Evolutionary conservation across 306 rosid species (phyloP), one percentile per base, ranked within the genome.

Genomic region (Inga oerstediana): DNA sequence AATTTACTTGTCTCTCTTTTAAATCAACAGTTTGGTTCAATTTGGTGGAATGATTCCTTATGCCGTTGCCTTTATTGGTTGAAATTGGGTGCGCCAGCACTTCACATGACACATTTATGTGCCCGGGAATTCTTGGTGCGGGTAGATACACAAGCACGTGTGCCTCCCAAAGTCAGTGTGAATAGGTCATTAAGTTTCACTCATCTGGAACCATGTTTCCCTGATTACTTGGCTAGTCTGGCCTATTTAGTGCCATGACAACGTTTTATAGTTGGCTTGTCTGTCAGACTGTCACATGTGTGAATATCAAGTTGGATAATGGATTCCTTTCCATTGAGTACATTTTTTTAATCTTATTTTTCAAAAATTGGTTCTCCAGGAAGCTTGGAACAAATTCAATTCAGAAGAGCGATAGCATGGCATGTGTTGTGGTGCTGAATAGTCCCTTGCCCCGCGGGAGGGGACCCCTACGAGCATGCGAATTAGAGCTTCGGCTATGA

Each of bases 321-420:
- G 44, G 43, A 49, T 78, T 24, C 32, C 64, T 52, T 66, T 17
- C 20, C 79, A n/a, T 59, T 64, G 65, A 74, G 30, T 71, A 24
- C 67, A 32, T 61, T 32, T 59, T 75, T 78, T 54, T 5, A 39
- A 37, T 32, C 64, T 64, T 0, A 27, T 27, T 59, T 27, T 10
- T 17, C 51, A 11, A 62, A 44, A 27, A 49, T 45, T 74, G 68
- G 16, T 51, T 72, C 77, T 82, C 73, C 89, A 95, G 99, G 99
- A 95, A 87, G 99, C 98, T 70, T 95, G 99, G 99, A 92, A 81
- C 93, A 95, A 92, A 87, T 95, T 95, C 87, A 95, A 93, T 86
- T 93, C 98, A 14, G 98, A 93, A 87, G 98, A 95, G 87, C 90
- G 98, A 80, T 93, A 91, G 85, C 87, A 30, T 22, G 54, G 67